Evolutionary conservation across 495 filamentous ascomycete genomes (phyloP), one percentile per base, ranked within the genome.

Genomic region (Melanomma pulvis-pyrius): DNA sequence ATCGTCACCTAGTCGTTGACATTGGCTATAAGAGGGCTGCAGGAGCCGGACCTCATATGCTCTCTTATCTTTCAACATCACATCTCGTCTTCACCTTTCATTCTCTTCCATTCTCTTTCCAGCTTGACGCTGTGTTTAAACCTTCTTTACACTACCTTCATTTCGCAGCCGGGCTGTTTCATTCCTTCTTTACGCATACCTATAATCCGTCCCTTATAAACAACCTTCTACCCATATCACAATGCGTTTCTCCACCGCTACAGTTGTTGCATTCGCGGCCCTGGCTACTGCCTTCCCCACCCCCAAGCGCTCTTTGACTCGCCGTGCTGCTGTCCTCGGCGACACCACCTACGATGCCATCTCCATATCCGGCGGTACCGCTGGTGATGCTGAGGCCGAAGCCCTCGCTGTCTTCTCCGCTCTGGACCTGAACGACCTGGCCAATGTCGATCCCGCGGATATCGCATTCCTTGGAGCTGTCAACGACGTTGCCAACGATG

Each of bases 351-450:
- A 61, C 48, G 36, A 46, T 49, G 34, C 41, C 19, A 78, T 80
- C 70, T 72, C 74, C 39, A 68, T 81, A 32, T 80, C 78, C 3
- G 70, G 61, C 48, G 79, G 79, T 1, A 73, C 77, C 2, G 76
- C 74, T 13, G 79, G 79, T 12, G 76, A 81, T 47, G 79, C 76
- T 29, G 72, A 79, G 11, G 74, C 71, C 5, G 78, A 79, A 55
- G 79, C 79, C 25, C 63, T 76, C 49, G 73, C 75, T 46, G 77
- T 78, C 67, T 80, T 81, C 48, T 77, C 79, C 17, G 79, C 58
- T 29, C 24, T 55, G 24, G 29, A 26, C 56, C 25, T 58, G 7
- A 46, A 58, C 26, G 55, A 58, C 21, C 46, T 58, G 36, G 55
- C 55, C 55, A 44, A 41, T 25, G 74, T 82, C 25, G 71, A 69